phyloP scores from a whole-genome alignment of 2,329 filamentous ascomycete genomes.

The Colletotrichum sp. region DNA sequence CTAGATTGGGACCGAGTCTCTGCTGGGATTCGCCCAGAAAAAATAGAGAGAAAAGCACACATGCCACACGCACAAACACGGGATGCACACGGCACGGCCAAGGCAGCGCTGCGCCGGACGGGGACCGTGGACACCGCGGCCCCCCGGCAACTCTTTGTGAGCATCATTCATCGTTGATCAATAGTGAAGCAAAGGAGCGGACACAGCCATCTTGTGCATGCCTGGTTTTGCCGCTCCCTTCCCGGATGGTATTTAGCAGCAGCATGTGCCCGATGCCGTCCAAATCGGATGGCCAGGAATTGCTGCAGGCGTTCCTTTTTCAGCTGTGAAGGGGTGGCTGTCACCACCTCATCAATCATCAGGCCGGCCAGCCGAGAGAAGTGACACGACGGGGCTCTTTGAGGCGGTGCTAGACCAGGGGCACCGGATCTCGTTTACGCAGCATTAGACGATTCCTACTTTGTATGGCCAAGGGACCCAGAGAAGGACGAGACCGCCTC shows the following conservation, averaged over 20 bases:
- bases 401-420: slow-evolving; percentile 1
- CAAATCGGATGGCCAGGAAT: slow-evolving; percentile 3
- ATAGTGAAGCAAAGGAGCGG: background rate
- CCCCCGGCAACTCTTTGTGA: background rate
- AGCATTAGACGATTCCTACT: background rate
- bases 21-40: background rate
- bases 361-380: background rate
- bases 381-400: background rate
- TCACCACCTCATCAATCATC: background rate
- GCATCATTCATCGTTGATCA: background rate
- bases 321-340: slow-evolving; percentile 13
- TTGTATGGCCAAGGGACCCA: background rate
- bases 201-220: background rate
- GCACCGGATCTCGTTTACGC: background rate
- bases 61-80: background rate
- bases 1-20: background rate
- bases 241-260: background rate
- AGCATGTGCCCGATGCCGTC: background rate
- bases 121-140: background rate
- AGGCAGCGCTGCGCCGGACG: background rate
- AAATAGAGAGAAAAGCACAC: background rate
- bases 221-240: background rate
- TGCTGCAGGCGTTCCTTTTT: background rate
- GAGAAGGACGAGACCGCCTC: background rate
- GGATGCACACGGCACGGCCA: background rate